Evolutionary conservation across 306 rosid genomes (phyloP).

Genomic region (Hylodesmum podocarpum): DNA sequence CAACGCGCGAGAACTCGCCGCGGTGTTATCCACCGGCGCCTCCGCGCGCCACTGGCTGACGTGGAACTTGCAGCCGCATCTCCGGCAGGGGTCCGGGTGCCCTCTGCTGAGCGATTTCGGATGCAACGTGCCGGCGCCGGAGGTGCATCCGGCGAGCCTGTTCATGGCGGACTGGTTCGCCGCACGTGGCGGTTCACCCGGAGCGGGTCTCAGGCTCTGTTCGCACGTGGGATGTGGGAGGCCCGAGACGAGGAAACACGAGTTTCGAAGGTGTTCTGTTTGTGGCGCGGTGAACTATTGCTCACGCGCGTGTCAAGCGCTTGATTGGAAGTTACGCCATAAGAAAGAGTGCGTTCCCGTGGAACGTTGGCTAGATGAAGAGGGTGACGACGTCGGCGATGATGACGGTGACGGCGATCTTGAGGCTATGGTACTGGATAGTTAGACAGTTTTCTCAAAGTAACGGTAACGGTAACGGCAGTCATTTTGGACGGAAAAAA

Average conservation of each 20-base stretch:
- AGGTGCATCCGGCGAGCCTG: conserved; percentile 66
- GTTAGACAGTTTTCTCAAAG: conserved; percentile 30
- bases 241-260: conserved; percentile 85
- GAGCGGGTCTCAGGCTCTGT: conserved; percentile 64
- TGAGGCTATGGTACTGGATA: conserved; percentile 42
- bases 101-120: conserved; percentile 92
- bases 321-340: conserved; percentile 95
- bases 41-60: conserved; percentile 45
- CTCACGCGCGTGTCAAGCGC: conserved; percentile 96
- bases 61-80: conserved; percentile 53
- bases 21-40: conserved; percentile 47
- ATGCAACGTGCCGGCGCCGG: conserved; percentile 89
- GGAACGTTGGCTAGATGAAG: conserved; percentile 75
- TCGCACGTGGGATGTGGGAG: conserved; percentile 90
- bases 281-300: conserved; percentile 93
- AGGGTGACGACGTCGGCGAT: conserved; percentile 46
- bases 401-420: conserved; percentile 39
- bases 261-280: conserved; percentile 92
- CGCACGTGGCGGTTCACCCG: conserved; percentile 37
- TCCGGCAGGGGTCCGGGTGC: conserved; percentile 55
- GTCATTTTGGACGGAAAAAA: conserved; percentile 1
- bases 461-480: conserved; percentile 7
- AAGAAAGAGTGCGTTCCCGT: conserved; percentile 76
- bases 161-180: conserved; percentile 80
- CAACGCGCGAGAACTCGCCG: conserved; percentile 85